Evolutionary conservation across 768 basidiomycete genomes (phyloP), one percentile per base, ranked within the genome.

Genomic region (Pleurotus eryngii): DNA sequence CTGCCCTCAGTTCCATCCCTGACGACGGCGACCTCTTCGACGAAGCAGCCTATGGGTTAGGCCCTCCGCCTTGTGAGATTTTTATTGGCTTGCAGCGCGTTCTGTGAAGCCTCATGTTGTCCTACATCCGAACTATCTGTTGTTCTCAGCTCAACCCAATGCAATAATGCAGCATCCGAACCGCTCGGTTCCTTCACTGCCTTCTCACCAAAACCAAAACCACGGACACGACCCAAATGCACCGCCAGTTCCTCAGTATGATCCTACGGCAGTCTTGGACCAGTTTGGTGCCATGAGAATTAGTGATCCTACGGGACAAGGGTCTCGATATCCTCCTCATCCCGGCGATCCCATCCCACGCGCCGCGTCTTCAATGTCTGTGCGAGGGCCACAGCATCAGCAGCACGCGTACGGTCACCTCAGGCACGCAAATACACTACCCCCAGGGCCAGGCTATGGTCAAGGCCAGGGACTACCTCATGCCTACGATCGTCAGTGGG

Each of bases 341-440:
- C n/a, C 39, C 8, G 35, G 60, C 37, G 85, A 86, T 59, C 79
- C 81, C 46, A 68, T 85, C 12, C 76, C 78, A 56, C 79, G 84
- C 26, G 76, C 79, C 4, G 78, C 78, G 15, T 85, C 85, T 17
- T 81, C 85, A 30, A 79, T 85, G 77, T 83, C 84, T 14, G 68
- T 74, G 63, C 76, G 74, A 49, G 68, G 74, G 5, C 49, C 61
- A 26, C 67, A 70, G 56, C 63, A 67, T 40, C 37, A 65, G 20
- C 60, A 57, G 50, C 67, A 63, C 59, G 55, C 60, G 49, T 70
- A 68, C 49, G 68, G 63, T 48, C 74, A 65, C 54, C 76, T 74
- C 49, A 72, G 76, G 50, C 72, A 76, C 63, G 73, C 73, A 6
- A 69, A 77, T 48, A 77, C 80, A 11, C 64, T 81, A 11, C 75